Evolutionary conservation across 2,329 filamentous ascomycete species (phyloP).

Genomic region (Fusarium gaditjirri): DNA sequence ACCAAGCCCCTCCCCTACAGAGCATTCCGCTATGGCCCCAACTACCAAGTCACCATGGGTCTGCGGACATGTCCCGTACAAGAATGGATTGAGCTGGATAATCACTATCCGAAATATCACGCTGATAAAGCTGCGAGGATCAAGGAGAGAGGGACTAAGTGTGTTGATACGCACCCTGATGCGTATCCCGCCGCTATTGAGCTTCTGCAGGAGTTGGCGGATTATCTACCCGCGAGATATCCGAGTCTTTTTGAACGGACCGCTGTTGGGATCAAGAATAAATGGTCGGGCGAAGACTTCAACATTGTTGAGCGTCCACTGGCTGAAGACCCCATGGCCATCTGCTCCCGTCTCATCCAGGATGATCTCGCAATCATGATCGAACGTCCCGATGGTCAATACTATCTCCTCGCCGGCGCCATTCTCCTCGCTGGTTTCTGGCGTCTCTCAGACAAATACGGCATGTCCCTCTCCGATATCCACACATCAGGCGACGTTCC

Average conservation of each 20-base stretch:
- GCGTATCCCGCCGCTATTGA: slow-evolving; percentile 79
- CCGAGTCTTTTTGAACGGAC: slow-evolving; percentile 75
- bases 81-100: slow-evolving; percentile 89
- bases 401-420: slow-evolving; percentile 81
- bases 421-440: slow-evolving; percentile 86
- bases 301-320: slow-evolving; percentile 73
- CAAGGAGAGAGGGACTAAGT: slow-evolving; percentile 71
- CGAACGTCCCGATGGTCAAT: slow-evolving; percentile 78
- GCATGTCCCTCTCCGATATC: slow-evolving; percentile 82
- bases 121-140: slow-evolving; percentile 76
- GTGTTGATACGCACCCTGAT: slow-evolving; percentile 74
- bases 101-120: slow-evolving; percentile 79
- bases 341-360: slow-evolving; percentile 76
- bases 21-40: slow-evolving; percentile 80
- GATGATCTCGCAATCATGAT: slow-evolving; percentile 89
- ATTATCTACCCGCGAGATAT: slow-evolving; percentile 80
- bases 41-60: slow-evolving; percentile 82
- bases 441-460: slow-evolving; percentile 82
- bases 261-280: slow-evolving; percentile 73
- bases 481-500: slow-evolving; percentile 83
- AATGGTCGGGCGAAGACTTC: slow-evolving; percentile 77
- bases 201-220: slow-evolving; percentile 76
- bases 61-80: slow-evolving; percentile 75
- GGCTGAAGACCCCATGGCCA: slow-evolving; percentile 81
- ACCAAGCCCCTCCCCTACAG: slow-evolving; percentile 81